Evolutionary conservation across 164 flowering plant genomes (phyloP).

Genomic region (Tetrastigma voinierianum): DNA sequence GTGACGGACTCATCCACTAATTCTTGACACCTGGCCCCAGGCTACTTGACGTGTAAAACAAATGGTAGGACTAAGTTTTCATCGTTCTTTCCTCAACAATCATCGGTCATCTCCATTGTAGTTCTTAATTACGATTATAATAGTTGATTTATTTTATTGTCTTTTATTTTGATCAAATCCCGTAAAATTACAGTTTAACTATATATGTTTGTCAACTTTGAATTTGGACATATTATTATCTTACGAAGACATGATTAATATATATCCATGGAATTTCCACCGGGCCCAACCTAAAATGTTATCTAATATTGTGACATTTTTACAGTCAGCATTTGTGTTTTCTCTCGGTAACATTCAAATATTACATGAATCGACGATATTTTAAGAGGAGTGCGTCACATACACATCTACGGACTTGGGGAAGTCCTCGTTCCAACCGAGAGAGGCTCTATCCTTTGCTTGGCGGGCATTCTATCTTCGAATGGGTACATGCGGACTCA

Average conservation of each 20-base stretch:
- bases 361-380: background rate
- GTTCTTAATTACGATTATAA: background rate
- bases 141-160: background rate
- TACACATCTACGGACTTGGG: slow-evolving; percentile 30
- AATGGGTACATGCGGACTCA: slow-evolving; percentile 27
- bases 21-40: too few relatives aligned
- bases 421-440: slow-evolving; percentile 20
- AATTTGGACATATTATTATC: too few relatives aligned
- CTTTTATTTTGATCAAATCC: background rate
- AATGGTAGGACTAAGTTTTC: slow-evolving; percentile 4
- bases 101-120: background rate
- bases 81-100: too few relatives aligned
- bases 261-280: too few relatives aligned
- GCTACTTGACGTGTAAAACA: too few relatives aligned
- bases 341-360: slow-evolving; percentile 22
- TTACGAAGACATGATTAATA: too few relatives aligned
- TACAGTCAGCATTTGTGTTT: slow-evolving; percentile 21
- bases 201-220: too few relatives aligned
- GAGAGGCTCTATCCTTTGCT: slow-evolving; percentile 21
- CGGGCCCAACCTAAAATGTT: background rate
- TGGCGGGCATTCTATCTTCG: slow-evolving; percentile 27
- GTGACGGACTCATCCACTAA: too few relatives aligned
- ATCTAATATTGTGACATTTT: background rate
- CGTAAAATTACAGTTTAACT: too few relatives aligned
- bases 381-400: background rate